phyloP scores from a whole-genome alignment of 768 basidiomycete species.

The Gautieria morchelliformis region DNA sequence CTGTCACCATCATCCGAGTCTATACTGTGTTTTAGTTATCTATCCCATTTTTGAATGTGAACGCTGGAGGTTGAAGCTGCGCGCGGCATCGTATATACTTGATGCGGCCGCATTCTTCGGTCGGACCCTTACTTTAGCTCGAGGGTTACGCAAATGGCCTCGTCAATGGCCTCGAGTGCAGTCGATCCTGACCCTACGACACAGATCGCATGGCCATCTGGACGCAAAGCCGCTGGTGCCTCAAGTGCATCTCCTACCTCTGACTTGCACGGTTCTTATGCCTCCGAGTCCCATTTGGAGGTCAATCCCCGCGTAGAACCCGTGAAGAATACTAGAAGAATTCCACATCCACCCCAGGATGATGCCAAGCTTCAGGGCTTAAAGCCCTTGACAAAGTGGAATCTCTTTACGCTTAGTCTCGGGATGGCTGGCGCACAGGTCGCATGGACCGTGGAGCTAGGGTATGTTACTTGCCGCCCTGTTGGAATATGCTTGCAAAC shows the following conservation, averaged over 20 bases:
- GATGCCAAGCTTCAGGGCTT: background rate
- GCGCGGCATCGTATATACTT: no score
- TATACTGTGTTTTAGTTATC: background rate
- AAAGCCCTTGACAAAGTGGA: conserved; percentile 33
- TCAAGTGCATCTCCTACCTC: background rate
- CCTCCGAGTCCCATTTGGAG: background rate
- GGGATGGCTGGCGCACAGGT: conserved; percentile 95
- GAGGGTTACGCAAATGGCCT: background rate
- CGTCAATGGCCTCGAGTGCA: background rate
- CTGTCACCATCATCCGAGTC: background rate
- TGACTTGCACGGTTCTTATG: background rate
- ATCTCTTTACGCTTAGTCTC: conserved; percentile 73
- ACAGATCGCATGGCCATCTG: background rate
- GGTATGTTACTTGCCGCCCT: conserved; percentile 38
- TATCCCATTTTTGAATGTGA: background rate
- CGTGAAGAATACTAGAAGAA: background rate
- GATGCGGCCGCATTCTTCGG: no score
- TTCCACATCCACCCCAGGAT: background rate
- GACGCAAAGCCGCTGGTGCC: background rate
- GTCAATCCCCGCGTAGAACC: background rate
- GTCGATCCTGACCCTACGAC: background rate
- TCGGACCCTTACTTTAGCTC: no score
- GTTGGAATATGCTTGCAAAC: background rate
- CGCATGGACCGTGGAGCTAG: conserved; percentile 92
- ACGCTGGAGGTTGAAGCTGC: background rate